Base-by-base conservation (phyloP, 306 rosid species). In the Echinosophora koreensis region DNA sequence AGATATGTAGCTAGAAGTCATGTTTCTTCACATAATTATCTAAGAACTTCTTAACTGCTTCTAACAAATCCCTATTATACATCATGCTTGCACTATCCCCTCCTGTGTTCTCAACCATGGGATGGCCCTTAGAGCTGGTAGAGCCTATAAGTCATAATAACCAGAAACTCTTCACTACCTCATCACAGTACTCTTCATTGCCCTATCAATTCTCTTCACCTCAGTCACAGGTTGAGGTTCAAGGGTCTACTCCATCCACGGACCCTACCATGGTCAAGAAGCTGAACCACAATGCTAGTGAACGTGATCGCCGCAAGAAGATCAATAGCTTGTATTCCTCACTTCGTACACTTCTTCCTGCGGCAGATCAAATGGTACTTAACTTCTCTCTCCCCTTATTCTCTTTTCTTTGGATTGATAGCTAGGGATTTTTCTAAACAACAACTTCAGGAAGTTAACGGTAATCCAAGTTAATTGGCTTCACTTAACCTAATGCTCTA, bases 281-380 rank as follows among this genome's bases (percentile, higher is more conserved):
- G 84, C 91, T 86, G 27, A 84, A 77, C 69, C 98, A 94, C 79
- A 94, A 92, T 66, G 98, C 94, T 14, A 89, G 88, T 18, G 98
- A 94, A 79, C 96, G 94, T 2, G 89, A 87, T 79, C 98, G 96
- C 28, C 96, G 97, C 65, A 90, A 88, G 88, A 94, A 87, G 84
- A 83, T 94, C 80, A 94, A 89, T 68, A 6, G 34, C 69, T 66
- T 92, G 78, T 89, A 87, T 69, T 86, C 92, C 1, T 89, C 97
- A 22, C 85, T 94, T n/a, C 95, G 94, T 15, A 76, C 91, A 0
- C 83, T 94, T 42, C 89, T 94, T 76, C 97, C 97, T 0, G 13
- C 56, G 5, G 0, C 88, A 0, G 85, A 92, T 60, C 90, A 86
- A 64, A 77, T 28, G 90, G 97, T 92, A 91, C 32, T 30, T 30